These are phyloP conservation scores for Fusarium udum DNA, from an alignment of 2,329 filamentous ascomycete species.

Conservation along the genomic window DNA sequence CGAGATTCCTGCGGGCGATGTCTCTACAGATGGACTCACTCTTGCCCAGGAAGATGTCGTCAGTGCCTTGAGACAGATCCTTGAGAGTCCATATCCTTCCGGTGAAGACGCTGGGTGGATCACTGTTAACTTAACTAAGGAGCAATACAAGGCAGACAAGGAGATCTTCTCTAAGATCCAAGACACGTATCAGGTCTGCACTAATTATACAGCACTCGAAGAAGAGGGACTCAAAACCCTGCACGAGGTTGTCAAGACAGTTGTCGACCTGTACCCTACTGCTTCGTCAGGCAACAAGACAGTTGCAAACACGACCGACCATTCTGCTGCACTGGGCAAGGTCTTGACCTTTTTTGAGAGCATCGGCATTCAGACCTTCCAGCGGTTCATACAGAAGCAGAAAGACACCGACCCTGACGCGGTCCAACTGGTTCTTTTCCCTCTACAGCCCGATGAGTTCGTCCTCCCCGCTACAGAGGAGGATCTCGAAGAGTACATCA, in stretches of 20 bases:
- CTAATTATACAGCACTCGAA: not conserved
- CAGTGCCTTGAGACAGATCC: slow-evolving; percentile 34
- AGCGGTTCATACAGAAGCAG: not conserved
- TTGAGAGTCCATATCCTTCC: not conserved
- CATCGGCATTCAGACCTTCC: not conserved
- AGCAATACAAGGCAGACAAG: slow-evolving; percentile 18
- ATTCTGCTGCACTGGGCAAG: not conserved
- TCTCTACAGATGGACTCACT: not conserved
- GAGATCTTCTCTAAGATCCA: not conserved
- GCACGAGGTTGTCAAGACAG: not conserved
- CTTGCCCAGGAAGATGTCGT: not conserved
- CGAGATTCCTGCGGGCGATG: slow-evolving; percentile 72
- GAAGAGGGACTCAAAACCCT: not conserved
- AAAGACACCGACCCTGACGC: not conserved
- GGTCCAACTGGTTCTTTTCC: fast-evolving
- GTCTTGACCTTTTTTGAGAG: not conserved
- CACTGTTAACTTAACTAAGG: slow-evolving; percentile 68
- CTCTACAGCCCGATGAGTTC: not conserved
- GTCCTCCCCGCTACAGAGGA: not conserved
- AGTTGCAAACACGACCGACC: not conserved
- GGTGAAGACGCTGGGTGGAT: slow-evolving; percentile 23
- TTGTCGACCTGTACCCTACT: not conserved
- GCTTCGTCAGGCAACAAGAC: not conserved
- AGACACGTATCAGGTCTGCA: not conserved
- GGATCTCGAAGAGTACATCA: not conserved